phyloP scores from a whole-genome alignment of 2,329 filamentous ascomycete species.

The Colletotrichum destructivum region DNA sequence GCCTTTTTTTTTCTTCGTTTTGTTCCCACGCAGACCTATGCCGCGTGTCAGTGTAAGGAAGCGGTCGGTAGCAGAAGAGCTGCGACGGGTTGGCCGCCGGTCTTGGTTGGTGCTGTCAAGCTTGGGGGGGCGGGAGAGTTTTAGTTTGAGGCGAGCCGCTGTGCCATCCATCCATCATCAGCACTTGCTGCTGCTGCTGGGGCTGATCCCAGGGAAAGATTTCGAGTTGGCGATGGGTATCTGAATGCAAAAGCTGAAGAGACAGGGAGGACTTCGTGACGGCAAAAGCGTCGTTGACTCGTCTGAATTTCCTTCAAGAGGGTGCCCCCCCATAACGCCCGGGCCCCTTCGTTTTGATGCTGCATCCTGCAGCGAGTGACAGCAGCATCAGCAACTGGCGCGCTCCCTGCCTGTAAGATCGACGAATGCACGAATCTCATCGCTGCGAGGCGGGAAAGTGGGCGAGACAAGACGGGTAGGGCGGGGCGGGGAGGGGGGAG shows the following conservation, averaged over 20 bases:
- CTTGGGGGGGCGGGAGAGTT: background rate
- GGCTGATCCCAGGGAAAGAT: background rate
- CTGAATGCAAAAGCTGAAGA: background rate
- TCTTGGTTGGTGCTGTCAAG: background rate
- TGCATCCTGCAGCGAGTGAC: slow-evolving; percentile 3
- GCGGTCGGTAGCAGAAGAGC: background rate
- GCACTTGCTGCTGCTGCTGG: background rate
- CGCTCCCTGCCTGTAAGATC: slow-evolving; percentile 11
- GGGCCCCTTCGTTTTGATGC: background rate
- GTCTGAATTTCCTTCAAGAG: slow-evolving; percentile 30
- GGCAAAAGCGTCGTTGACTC: slow-evolving; percentile 35
- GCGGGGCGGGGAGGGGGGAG: slow-evolving; percentile 24
- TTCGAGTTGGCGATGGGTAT: background rate
- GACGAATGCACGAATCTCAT: slow-evolving; percentile 1
- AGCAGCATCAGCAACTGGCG: background rate
- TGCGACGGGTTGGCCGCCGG: background rate
- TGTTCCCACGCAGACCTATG: background rate
- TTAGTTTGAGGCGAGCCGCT: slow-evolving; percentile 23
- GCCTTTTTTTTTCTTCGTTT: background rate
- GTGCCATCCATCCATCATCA: background rate
- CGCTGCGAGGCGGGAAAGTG: slow-evolving; percentile 27
- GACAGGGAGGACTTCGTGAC: slow-evolving; percentile 12
- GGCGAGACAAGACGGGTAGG: slow-evolving; percentile 33
- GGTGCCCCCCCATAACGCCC: slow-evolving; percentile 5
- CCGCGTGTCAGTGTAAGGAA: slow-evolving; percentile 33